These are phyloP conservation scores for Beauveria rudraprayagi DNA, from an alignment of 2,329 filamentous ascomycete species.

Conservation along the genomic window DNA sequence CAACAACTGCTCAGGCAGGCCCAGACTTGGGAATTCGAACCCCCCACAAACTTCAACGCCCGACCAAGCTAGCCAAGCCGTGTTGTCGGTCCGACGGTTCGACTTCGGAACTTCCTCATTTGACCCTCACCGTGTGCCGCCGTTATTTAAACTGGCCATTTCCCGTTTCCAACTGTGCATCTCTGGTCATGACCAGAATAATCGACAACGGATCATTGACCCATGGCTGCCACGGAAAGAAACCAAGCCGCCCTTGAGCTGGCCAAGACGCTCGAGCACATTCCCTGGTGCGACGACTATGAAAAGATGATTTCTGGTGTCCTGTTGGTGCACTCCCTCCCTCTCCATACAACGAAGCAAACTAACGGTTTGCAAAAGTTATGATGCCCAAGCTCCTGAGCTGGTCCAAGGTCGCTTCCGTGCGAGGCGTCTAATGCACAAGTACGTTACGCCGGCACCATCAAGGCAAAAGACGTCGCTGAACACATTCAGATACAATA, in stretches of 20 bases:
- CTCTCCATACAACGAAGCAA: background rate
- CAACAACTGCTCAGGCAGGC: background rate
- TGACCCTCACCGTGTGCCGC: background rate
- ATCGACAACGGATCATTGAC: background rate
- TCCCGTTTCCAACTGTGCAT: background rate
- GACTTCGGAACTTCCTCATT: background rate
- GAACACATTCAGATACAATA: conserved; percentile 30
- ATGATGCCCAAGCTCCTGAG: conserved; percentile 40
- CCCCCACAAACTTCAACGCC: conserved; percentile 4
- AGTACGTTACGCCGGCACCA: conserved; percentile 41
- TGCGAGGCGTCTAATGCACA: conserved; percentile 46
- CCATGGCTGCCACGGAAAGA: conserved; percentile 27
- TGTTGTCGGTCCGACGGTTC: conserved; percentile 8
- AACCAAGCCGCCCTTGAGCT: conserved; percentile 33
- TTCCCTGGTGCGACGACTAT: conserved; percentile 52
- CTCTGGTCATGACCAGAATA: background rate
- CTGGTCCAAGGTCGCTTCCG: conserved; percentile 43
- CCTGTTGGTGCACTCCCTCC: conserved; percentile 33
- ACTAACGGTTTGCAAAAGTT: conserved; percentile 28
- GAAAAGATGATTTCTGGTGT: conserved; percentile 59
- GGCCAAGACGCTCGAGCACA: conserved; percentile 40
- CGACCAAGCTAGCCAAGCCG: background rate
- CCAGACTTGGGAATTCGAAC: background rate
- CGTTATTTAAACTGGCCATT: background rate
- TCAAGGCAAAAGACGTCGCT: background rate